phyloP scores from a whole-genome alignment of 306 rosid genomes.

The Lagenaria siceraria region DNA sequence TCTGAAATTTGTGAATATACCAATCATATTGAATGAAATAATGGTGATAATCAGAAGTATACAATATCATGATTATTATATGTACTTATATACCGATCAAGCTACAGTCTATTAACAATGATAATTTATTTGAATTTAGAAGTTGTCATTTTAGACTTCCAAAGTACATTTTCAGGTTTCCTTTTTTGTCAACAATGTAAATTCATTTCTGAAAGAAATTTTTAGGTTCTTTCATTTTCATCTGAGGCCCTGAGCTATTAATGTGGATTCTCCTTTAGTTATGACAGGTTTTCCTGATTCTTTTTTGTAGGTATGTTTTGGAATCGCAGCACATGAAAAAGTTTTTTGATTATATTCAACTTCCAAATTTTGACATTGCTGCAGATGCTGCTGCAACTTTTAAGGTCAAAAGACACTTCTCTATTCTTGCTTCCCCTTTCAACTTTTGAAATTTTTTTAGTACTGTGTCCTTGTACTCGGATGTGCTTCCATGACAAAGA shows the following conservation, averaged over 20 bases:
- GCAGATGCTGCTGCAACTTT: slow-evolving; percentile 99
- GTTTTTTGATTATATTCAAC: slow-evolving; percentile 88
- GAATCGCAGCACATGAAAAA: slow-evolving; percentile 77
- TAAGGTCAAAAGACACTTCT: slow-evolving; percentile 33
- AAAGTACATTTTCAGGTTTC: background rate
- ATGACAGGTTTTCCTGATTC: background rate
- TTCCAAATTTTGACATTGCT: slow-evolving; percentile 94
- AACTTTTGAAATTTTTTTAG: background rate
- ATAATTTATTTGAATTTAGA: background rate
- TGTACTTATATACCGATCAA: background rate
- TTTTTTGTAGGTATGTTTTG: slow-evolving; percentile 74
- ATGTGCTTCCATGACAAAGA: background rate
- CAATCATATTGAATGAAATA: background rate
- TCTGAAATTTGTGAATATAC: background rate
- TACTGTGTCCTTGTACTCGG: background rate
- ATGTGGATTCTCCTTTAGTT: background rate
- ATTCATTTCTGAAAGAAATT: background rate
- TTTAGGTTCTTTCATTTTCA: background rate
- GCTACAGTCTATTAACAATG: background rate
- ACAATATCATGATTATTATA: background rate
- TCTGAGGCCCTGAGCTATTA: background rate
- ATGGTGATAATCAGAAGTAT: background rate
- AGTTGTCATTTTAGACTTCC: background rate
- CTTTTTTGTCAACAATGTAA: background rate
- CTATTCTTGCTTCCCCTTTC: background rate